Evolutionary conservation across 2,329 filamentous ascomycete genomes (phyloP), one percentile per base, ranked within the genome.

Genomic region (Alternaria gaisen): DNA sequence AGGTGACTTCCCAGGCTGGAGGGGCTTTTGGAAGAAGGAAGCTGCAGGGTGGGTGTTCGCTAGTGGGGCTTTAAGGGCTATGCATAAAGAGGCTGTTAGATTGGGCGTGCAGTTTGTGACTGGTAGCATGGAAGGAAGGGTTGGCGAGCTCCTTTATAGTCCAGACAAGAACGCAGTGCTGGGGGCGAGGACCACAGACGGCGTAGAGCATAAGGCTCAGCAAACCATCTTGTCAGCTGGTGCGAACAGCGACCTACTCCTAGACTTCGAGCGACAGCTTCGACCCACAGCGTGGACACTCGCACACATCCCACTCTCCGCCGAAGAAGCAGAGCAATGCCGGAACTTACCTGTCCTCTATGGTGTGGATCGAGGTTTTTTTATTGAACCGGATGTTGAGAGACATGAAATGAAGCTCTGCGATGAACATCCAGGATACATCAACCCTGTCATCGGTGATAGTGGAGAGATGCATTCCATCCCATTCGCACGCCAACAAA

Each of bases 391-490:
- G 0, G 81, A 83, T 44, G 76, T 71, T 11, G 80, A 82, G 40
- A 79, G 75, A 2, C 75, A 79, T 43, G 79, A 84, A 59, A 73
- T 84, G 16, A 84, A 84, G 64, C 77, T 85, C 48, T 83, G 86
- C 68, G 85, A 87, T 62, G 84, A 87, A 64, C 85, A 87, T 59
- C 85, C 85, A 0, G 85, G 85, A 4, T 87, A 87, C 63, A 83
- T 81, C 56, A 86, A 86, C 59, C 83, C 80, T 43, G 64, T 81
- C 10, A 56, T 60, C 6, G 41, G 50, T 16, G 24, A 58, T 0
- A 48, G 20, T 14, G 68, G 73, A 8, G 69, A 77, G 24, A 64
- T 69, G 32, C 67, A 70, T 20, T 82, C 79, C 7, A 60, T 80
- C 0, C 81, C 82, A 0, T 81, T 84, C 55, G 73, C 79, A 1